Conservation (phyloP, 768 basidiomycete species). For the Lentinula edodes region DNA sequence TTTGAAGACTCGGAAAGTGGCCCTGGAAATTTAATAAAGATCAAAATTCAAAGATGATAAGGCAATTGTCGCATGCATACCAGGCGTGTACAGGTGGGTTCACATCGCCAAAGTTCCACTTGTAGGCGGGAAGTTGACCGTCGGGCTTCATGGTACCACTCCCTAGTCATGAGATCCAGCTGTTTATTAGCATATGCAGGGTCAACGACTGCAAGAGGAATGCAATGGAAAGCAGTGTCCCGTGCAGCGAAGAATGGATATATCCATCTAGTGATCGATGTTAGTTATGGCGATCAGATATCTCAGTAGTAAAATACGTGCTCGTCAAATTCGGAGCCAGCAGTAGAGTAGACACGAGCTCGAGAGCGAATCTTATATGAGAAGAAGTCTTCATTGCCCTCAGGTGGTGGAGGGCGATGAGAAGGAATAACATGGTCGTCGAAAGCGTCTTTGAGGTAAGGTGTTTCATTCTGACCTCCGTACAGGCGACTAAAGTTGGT, state of each 20-base stretch:
- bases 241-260: conserved; percentile 99
- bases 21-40: conserved; percentile 39
- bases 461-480: conserved; percentile 75
- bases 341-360: conserved; percentile 38
- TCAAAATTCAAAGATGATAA: background rate
- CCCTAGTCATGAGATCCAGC: conserved; percentile 89
- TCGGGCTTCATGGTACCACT: conserved; percentile 99
- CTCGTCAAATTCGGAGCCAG: conserved; percentile 73
- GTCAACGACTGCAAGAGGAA: conserved; percentile 94
- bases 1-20: conserved; percentile 98
- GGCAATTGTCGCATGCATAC: conserved; percentile 30
- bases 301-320: conserved; percentile 22
- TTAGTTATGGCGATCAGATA: background rate
- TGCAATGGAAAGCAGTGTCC: conserved; percentile 99
- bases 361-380: conserved; percentile 37
- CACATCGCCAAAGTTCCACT: conserved; percentile 99
- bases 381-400: conserved; percentile 42
- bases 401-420: conserved; percentile 62
- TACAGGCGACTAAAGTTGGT: conserved; percentile 93
- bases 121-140: conserved; percentile 97
- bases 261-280: conserved; percentile 65
- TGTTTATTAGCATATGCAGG: conserved; percentile 97
- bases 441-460: conserved; percentile 94
- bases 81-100: conserved; percentile 99
- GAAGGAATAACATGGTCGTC: conserved; percentile 92